A percentile compares a stretch with the other conserved stretches of the same genome.
These are phyloP conservation scores for Candida hispaniensis DNA, from an alignment of 805 yeast genomes.

Conservation along the genomic window DNA sequence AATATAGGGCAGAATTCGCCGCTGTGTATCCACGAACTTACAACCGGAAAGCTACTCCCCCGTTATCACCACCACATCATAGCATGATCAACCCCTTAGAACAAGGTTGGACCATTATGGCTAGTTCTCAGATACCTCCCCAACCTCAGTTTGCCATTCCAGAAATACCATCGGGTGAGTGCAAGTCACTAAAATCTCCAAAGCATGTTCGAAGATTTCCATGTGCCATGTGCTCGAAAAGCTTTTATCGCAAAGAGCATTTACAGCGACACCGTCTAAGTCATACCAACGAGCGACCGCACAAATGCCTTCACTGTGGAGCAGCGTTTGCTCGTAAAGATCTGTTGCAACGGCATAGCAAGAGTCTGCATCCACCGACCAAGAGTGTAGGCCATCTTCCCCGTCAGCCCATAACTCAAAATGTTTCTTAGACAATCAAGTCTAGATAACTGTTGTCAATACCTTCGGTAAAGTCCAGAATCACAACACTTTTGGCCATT, in stretches of 20 bases:
- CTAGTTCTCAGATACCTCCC: too few relatives aligned
- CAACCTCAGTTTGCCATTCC: too few relatives aligned
- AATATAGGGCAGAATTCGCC: too few relatives aligned
- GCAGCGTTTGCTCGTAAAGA: slow-evolving; percentile 12
- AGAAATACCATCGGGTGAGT: too few relatives aligned
- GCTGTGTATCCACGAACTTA: too few relatives aligned
- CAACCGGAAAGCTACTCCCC: too few relatives aligned
- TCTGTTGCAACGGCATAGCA: slow-evolving; percentile 12
- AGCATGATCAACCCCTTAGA: too few relatives aligned
- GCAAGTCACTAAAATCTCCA: slow-evolving; percentile 6
- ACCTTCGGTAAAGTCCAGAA: slow-evolving; percentile 28
- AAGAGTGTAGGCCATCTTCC: slow-evolving; percentile 38
- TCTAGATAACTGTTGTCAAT: too few relatives aligned
- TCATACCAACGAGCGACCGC: slow-evolving; percentile 13
- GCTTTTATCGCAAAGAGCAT: slow-evolving; percentile 14
- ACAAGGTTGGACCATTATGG: too few relatives aligned
- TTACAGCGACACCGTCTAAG: slow-evolving; percentile 11
- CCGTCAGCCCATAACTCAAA: slow-evolving; percentile 75
- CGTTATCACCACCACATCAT: too few relatives aligned
- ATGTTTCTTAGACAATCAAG: too few relatives aligned
- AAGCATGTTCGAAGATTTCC: slow-evolving; percentile 14
- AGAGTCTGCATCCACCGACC: slow-evolving; percentile 11
- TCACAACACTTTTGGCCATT: slow-evolving; percentile 26
- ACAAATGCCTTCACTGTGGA: slow-evolving; percentile 4
- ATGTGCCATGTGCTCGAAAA: slow-evolving; percentile 6